phyloP scores from a whole-genome alignment of 2,329 filamentous ascomycete genomes.

The Plenodomus biglobosus region DNA sequence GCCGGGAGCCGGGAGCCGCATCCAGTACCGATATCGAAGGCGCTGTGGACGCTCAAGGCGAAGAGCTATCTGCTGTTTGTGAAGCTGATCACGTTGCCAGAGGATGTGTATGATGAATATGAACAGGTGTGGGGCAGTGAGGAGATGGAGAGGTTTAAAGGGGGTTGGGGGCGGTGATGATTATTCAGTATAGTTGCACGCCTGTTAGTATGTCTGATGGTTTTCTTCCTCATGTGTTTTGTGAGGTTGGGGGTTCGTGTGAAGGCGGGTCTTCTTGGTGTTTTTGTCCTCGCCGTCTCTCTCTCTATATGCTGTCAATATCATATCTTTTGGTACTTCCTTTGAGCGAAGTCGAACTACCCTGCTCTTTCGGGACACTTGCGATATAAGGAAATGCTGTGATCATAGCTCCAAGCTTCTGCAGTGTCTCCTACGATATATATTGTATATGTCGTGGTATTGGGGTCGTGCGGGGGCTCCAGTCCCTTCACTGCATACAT shows the following conservation, averaged over 20 bases:
- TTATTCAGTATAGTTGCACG: slow-evolving; percentile 35
- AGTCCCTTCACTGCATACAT: too few species aligned
- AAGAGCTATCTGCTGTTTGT: slow-evolving; percentile 33
- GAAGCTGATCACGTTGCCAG: slow-evolving; percentile 23
- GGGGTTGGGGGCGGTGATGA: slow-evolving; percentile 32
- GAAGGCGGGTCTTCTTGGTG: too few species aligned
- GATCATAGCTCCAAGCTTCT: too few species aligned
- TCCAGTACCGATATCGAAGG: slow-evolving; percentile 24
- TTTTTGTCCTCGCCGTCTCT: too few species aligned
- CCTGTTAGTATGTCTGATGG: slow-evolving; percentile 31
- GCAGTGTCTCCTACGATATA: too few species aligned
- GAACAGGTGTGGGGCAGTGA: slow-evolving; percentile 22
- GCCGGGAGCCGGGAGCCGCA: slow-evolving; percentile 13
- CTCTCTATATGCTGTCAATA: too few species aligned
- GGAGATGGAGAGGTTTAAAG: slow-evolving; percentile 25
- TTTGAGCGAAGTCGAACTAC: too few species aligned
- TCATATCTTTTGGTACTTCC: too few species aligned
- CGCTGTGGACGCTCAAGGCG: slow-evolving; percentile 30
- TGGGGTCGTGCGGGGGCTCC: too few species aligned
- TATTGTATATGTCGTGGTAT: too few species aligned
- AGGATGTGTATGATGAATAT: slow-evolving; percentile 28
- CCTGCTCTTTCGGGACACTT: too few species aligned
- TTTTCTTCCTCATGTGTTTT: neutral
- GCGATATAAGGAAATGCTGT: too few species aligned
- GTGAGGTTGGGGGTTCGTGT: neutral